Evolutionary conservation across 768 basidiomycete species (phyloP), one percentile per base, ranked within the genome.

Genomic region (Pleurotus salmoneostramineus): DNA sequence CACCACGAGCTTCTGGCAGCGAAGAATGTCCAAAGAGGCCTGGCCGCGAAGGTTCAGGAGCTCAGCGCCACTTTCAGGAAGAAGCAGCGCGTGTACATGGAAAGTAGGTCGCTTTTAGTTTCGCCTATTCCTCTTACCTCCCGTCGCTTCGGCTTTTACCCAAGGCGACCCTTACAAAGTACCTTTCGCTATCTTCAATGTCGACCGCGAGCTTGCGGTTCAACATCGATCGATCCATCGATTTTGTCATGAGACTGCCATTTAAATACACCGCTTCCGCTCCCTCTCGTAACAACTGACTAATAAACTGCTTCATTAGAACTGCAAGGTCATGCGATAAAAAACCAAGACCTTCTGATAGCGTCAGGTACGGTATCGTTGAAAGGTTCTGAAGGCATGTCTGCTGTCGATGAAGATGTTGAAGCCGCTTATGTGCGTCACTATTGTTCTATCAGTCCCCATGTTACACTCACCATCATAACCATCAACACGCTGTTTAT

Each of bases 31-130:
- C 97, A 98, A 71, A 85, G 94, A 43, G 95, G 88, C 17, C 83
- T 99, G 55, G 97, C 97, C n/a, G 93, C 91, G 37, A 94, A 94
- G 71, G 85, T 98, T 10, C 97, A 98, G 75, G 93, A 94, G 64
- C 79, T 95, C 54, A 95, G 93, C 65, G 89, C 88, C 17, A 78
- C 86, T 10, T 98, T 99, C 69, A 84, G 97, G 61, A 98, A 97
- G 80, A 98, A 96, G 77, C 97, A 99, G 73, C 87, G 93, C 59
- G 91, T 96, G 34, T 98, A 98, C 72, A 91, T 99, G 91, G 91
- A 97, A 74, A 95, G 97, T 96, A 69, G 73, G 95, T 82, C 56
- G 40, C 50, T 49, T 57, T 60, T 62, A 66, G 56, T 59, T 51
- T 56, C 45, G 6, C 33, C 45, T 62, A 56, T 48, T 51, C 56